Base-by-base conservation (phyloP, 75 land plant genomes). In the Pinus albicaulis region DNA sequence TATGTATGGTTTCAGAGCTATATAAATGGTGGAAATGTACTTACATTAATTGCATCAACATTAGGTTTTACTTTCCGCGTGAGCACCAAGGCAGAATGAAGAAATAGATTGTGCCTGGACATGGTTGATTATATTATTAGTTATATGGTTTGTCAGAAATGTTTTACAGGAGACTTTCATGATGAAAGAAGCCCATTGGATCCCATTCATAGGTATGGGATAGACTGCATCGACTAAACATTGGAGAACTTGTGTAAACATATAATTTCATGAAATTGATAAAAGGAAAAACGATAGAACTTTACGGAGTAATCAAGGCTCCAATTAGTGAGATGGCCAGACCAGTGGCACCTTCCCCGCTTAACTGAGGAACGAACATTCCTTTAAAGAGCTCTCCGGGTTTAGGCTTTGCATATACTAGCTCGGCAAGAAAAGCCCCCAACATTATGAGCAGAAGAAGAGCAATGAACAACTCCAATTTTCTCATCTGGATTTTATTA, bases 21-120 rank as follows among this genome's bases (percentile, higher is more conserved):
- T 44, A 6, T 7, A 44, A 48, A 48, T 10, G 53, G 11, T 48
- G 8, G 53, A 48, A 48, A 10, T 48, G 3, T 48, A 58, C 81
- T 79, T 63, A 93, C 96, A 76, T 91, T 93, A 56, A 93, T 87
- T 80, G 92, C 95, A 24, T 79, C 80, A 11, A 83, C 85, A 1
- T 92, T 86, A 16, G 74, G 90, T 20, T 95, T 88, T 24, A 86
- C 81, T 60, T 92, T 92, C 72, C 99, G 74, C 3, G 98, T 87
- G 3, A 95, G 91, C 53, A 96, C 98, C 24, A 96, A 83, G 63
- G 98, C 98, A 12, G 99, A 96, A 64, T 96, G 99, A 16, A 96
- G 85, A 62, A 92, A 96, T 3, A 96, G 80, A 78, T 95, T 94
- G 82, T 96, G 99, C 84, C 95, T 92, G 89, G 69, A 64, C 14